Evolutionary conservation across 345 rosid genomes (phyloP), one percentile per base, ranked within the genome.

Genomic region (Aquilaria malaccensis): DNA sequence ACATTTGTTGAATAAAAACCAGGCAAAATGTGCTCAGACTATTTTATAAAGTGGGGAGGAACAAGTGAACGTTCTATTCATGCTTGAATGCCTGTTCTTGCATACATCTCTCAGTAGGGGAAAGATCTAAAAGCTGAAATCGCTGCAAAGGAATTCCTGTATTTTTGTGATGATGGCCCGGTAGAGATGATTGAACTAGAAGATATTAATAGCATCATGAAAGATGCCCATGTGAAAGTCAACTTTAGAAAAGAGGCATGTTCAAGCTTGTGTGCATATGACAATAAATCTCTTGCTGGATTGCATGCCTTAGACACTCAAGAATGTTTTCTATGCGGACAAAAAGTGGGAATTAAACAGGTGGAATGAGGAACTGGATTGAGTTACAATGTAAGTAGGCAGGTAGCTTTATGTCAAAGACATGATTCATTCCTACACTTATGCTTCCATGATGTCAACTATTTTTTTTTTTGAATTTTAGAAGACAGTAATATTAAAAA

Each of bases 321-420:
- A 58, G 83, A 75, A 46, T 89, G 98, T 64, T 77, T 55, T 6
- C 13, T 85, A 48, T 92, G 81, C 58, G 80, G 86, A 58, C 13
- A 89, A 49, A 88, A 77, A 29, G 64, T 79, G 50, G 98, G 98
- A 33, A 77, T 83, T 45, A 89, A 83, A 62, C 87, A 89, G 70
- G 80, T 79, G 13, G 76, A 77, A 10, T 69, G 50, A 33, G 84
- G 75, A 10, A 64, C 14, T 6, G 87, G 91, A 15, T 56, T 77
- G 77, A 84, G 74, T 66, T 89, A 82, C 50, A 77, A 89, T 82
- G 91, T 92, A 9, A 92, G 22, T 22, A 22, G 22, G 22, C 22
- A 22, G 22, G 22, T 22, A 22, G 22, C 22, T 22, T 22, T 22
- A 22, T 22, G 22, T 22, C 1, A 22, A 22, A 22, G 22, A 22